These are phyloP conservation scores for Talaromyces verruculosus DNA, from an alignment of 2,329 filamentous ascomycete genomes.

Conservation along the genomic window DNA sequence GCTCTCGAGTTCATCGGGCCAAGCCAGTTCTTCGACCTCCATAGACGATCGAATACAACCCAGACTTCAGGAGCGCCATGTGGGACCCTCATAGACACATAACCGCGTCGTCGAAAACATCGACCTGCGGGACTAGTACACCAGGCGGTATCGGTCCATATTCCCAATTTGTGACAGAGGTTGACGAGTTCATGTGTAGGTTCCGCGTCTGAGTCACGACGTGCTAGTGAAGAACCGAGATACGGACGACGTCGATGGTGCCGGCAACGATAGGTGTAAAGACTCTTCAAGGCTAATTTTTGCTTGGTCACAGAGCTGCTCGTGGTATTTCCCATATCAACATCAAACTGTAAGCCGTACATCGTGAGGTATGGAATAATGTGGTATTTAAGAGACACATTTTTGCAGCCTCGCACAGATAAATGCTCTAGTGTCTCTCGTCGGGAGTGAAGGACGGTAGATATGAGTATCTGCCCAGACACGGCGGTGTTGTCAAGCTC, in stretches of 20 bases:
- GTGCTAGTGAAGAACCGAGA: conserved; percentile 54
- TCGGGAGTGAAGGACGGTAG: conserved; percentile 55
- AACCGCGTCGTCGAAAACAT: conserved; percentile 57
- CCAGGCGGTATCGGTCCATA: conserved; percentile 64
- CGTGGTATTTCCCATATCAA: conserved; percentile 45
- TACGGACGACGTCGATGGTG: conserved; percentile 62
- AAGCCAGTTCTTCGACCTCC: conserved; percentile 60
- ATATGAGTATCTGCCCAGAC: conserved; percentile 57
- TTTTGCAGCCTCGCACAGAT: conserved; percentile 63
- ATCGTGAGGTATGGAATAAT: conserved; percentile 59
- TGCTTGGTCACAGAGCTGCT: conserved; percentile 36
- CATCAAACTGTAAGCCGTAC: conserved; percentile 46
- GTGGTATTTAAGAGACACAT: conserved; percentile 64
- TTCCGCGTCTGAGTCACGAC: conserved; percentile 60
- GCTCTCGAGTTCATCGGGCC: conserved; percentile 42
- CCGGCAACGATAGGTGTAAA: conserved; percentile 63
- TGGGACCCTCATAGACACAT: conserved; percentile 56
- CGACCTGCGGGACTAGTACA: conserved; percentile 59
- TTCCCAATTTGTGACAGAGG: conserved; percentile 58
- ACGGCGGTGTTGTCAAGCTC: conserved; percentile 63
- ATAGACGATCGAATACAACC: conserved; percentile 62
- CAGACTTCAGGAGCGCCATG: conserved; percentile 59
- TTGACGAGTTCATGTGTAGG: conserved; percentile 61
- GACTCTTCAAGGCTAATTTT: conserved; percentile 56
- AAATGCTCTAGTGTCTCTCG: conserved; percentile 58